These are phyloP conservation scores for Tetrahymena thermophila DNA, from an alignment of 73 alveolate species.

Conservation along the genomic window DNA sequence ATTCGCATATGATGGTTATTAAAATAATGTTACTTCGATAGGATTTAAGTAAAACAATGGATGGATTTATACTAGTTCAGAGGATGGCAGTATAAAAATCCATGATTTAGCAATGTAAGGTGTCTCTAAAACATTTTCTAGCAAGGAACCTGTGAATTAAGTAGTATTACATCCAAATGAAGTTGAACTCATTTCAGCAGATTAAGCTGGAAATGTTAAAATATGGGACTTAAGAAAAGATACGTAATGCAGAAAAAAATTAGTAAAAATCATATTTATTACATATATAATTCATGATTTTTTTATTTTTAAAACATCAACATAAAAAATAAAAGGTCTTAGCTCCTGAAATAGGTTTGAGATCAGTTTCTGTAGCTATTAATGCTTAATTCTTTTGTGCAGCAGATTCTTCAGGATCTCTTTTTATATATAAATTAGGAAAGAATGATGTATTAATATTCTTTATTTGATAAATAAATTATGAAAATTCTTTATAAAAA, in stretches of 20 bases:
- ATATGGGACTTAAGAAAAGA: constrained; percentile 8
- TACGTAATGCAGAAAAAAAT: background rate
- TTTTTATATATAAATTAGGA: constrained; percentile 1
- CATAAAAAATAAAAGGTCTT: constrained; percentile 1
- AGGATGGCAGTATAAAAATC: constrained; percentile 25
- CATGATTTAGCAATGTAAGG: constrained; percentile 18
- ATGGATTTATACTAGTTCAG: constrained; percentile 22
- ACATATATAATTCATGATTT: background rate
- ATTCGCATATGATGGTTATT: constrained; percentile 19
- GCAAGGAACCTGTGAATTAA: constrained; percentile 20
- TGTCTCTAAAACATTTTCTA: background rate
- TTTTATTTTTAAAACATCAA: background rate
- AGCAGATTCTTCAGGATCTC: constrained; percentile 20
- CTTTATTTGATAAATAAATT: background rate
- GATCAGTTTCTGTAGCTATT: constrained; percentile 11
- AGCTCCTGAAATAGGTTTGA: constrained; percentile 25
- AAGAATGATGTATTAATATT: background rate
- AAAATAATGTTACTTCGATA: constrained; percentile 15
- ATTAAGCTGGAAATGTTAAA: constrained; percentile 19
- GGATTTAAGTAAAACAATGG: constrained; percentile 18
- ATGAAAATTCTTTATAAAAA: background rate
- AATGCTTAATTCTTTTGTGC: constrained; percentile 15
- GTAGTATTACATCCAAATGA: constrained; percentile 18
- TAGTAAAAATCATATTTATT: background rate
- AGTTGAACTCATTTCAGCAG: constrained; percentile 25